Evolutionary conservation across 2,329 filamentous ascomycete species (phyloP).

Genomic region (Fusarium algeriense): DNA sequence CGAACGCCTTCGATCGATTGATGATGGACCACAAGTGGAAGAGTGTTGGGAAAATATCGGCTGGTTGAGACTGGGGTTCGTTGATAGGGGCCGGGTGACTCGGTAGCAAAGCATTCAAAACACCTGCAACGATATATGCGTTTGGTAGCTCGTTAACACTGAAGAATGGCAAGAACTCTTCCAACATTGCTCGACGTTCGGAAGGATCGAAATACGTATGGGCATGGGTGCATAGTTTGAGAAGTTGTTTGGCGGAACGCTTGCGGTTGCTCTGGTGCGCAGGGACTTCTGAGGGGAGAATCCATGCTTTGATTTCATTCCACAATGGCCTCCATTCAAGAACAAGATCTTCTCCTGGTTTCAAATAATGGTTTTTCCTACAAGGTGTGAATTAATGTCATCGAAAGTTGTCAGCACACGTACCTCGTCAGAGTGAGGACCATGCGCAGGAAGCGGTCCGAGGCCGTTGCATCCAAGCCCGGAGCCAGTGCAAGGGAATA

Average conservation of each 20-base stretch:
- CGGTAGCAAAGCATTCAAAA: conserved; percentile 88
- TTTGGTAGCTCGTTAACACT: conserved; percentile 93
- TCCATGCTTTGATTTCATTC: conserved; percentile 91
- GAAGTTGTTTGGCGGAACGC: conserved; percentile 73
- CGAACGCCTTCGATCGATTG: conserved; percentile 87
- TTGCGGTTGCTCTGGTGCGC: conserved; percentile 68
- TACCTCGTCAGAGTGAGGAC: conserved; percentile 95
- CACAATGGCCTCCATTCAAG: conserved; percentile 95
- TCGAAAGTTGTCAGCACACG: conserved; percentile 50
- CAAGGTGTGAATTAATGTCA: conserved; percentile 18
- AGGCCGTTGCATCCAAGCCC: conserved; percentile 82
- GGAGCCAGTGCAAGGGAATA: conserved; percentile 94
- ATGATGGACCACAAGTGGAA: conserved; percentile 98
- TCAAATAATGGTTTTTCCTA: conserved; percentile 95
- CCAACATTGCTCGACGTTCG: conserved; percentile 84
- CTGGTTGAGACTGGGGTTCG: conserved; percentile 82
- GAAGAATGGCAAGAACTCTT: conserved; percentile 87
- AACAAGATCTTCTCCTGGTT: conserved; percentile 87
- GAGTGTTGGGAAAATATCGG: conserved; percentile 90
- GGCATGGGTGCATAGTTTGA: conserved; percentile 90
- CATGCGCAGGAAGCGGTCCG: conserved; percentile 96
- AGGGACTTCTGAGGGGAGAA: conserved; percentile 86
- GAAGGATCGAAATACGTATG: conserved; percentile 93
- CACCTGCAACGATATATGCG: conserved; percentile 90
- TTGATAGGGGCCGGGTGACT: conserved; percentile 81